Conservation (phyloP, 768 basidiomycete genomes). For the Pulveroboletus sp. region DNA sequence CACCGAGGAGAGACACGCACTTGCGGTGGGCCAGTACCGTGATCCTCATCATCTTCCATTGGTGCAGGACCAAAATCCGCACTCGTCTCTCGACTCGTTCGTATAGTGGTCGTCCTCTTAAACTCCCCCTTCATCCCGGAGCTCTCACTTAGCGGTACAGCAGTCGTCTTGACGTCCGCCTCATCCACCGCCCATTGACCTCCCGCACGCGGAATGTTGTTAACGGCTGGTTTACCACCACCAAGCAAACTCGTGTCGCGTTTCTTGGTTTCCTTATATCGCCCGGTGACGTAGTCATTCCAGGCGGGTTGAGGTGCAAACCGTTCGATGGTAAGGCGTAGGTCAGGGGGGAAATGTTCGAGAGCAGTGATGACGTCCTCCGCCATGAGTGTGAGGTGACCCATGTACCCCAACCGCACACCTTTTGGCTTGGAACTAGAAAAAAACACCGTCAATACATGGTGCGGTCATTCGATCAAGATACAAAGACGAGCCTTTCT, state of each 20-base stretch:
- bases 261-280: constrained; percentile 83
- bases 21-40: constrained; percentile 42
- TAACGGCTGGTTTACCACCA: constrained; percentile 75
- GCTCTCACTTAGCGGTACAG: constrained; percentile 18
- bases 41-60: constrained; percentile 48
- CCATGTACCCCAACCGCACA: constrained; percentile 91
- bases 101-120: constrained; percentile 42
- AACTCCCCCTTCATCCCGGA: constrained; percentile 55
- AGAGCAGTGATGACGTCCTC: constrained; percentile 92
- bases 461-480: neutral
- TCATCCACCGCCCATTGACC: constrained; percentile 73
- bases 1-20: constrained; percentile 26
- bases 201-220: constrained; percentile 29
- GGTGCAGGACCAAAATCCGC: constrained; percentile 64
- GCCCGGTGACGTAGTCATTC: constrained; percentile 85
- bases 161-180: constrained; percentile 37
- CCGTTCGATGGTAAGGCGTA: constrained; percentile 59
- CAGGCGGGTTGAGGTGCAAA: constrained; percentile 78
- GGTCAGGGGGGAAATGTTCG: constrained; percentile 80
- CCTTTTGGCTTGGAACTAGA: constrained; percentile 71
- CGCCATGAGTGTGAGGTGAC: constrained; percentile 90
- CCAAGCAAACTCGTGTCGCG: constrained; percentile 79
- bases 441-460: constrained; percentile 7
- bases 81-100: constrained; percentile 46
- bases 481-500: constrained; percentile 53